Evolutionary conservation across 805 yeast genomes (phyloP), one percentile per base, ranked within the genome.

Genomic region (Wickerhamiella alocasiicola): DNA sequence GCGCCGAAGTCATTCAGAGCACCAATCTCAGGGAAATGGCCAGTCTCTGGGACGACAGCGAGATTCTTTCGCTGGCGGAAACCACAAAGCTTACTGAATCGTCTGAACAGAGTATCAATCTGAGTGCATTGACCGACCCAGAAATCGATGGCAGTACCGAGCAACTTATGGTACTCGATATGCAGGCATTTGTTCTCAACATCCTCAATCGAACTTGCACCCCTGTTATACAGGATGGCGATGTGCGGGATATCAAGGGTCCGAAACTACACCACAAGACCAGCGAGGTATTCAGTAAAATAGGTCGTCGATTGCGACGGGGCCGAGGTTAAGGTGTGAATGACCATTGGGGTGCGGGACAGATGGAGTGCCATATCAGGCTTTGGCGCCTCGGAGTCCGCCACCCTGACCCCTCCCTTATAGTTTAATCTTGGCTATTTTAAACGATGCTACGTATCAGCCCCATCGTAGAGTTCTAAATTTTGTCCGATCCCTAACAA

Each of bases 161-260:
- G 9, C 11, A 23, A 9, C 12, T 20, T 15, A 31, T 31, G 35
- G 35, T 31, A 9, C 21, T 6, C 15, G 35, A 31, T 13, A 31
- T 31, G 35, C 35, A 31, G 25, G 25, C 23, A n/a, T 31, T 31
- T 31, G 35, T 31, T 9, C 13, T 31, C 24, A 18, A 24, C 25
- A 31, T 31, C 12, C 15, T 31, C 15, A 31, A 19, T 15, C 23
- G 35, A 6, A 31, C 35, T 5, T 31, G 35, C 18, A 16, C 12
- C 5, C 13, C 25, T 15, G 12, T 15, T 7, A 12, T 31, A 5
- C 35, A 23, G 4, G 25, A 31, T 5, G 35, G 35, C 13, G 25
- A 31, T 17, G 16, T 31, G n/a, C 35, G 15, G 5, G 24, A 31
- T 12, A 19, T 18, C 5, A 6, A 6, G 6, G 35, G 35, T 9